A percentile compares a stretch with the other conserved stretches of the same genome.
Conservation (phyloP, 345 rosid genomes). For the Hypericum perforatum region DNA sequence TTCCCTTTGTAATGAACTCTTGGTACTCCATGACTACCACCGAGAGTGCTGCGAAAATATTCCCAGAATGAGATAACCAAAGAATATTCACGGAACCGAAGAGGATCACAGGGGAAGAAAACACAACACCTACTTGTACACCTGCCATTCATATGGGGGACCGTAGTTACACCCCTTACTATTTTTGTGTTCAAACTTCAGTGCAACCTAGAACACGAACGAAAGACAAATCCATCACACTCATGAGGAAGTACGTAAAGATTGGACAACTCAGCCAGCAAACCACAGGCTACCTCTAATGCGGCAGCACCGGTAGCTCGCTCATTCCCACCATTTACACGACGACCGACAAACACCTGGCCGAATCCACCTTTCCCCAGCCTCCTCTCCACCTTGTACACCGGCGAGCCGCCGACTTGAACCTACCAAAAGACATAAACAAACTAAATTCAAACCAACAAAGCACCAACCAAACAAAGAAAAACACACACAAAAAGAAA, state of each 20-base stretch:
- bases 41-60: conserved; percentile 58
- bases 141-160: conserved; percentile 32
- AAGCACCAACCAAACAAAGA: conserved; percentile 1
- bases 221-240: conserved; percentile 1
- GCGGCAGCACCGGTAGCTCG: conserved; percentile 52
- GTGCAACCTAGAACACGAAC: conserved; percentile 15
- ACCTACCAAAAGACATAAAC: conserved; percentile 13
- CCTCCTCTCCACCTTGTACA: conserved; percentile 23
- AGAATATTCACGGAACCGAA: background rate
- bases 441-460: background rate
- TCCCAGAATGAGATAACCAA: conserved; percentile 1
- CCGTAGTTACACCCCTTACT: conserved; percentile 32
- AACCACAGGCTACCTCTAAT: conserved; percentile 47
- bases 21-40: conserved; percentile 42
- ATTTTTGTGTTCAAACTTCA: conserved; percentile 29
- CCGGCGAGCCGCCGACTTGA: conserved; percentile 27
- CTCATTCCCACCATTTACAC: conserved; percentile 22
- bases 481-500: background rate
- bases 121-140: conserved; percentile 20
- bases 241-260: background rate
- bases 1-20: conserved; percentile 26
- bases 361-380: conserved; percentile 33
- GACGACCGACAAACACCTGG: conserved; percentile 30
- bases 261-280: background rate
- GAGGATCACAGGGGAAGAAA: conserved; percentile 5